These are phyloP conservation scores for Coniella lustricola DNA, from an alignment of 2,329 filamentous ascomycete genomes.

Conservation along the genomic window DNA sequence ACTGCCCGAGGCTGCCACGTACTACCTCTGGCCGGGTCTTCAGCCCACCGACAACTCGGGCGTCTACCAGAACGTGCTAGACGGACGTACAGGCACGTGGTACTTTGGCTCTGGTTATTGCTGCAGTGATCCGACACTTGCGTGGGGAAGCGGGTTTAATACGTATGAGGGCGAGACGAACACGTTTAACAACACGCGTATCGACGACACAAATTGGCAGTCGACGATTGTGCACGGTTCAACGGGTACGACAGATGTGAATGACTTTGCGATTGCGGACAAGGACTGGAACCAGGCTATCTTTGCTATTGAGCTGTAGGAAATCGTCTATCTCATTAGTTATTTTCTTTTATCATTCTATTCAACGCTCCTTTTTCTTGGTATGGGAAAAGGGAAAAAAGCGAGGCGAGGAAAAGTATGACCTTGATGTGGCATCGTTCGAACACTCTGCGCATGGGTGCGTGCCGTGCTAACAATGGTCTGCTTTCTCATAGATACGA, in stretches of 20 bases:
- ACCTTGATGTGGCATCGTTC: not conserved
- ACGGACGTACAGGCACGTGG: slow-evolving; percentile 33
- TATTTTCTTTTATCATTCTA: too few species aligned
- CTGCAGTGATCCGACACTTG: slow-evolving; percentile 30
- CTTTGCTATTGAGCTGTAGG: slow-evolving; percentile 33
- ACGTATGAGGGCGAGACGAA: slow-evolving; percentile 27
- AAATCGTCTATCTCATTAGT: too few species aligned
- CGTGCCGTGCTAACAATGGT: not conserved
- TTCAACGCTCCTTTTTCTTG: too few species aligned
- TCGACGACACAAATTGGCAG: slow-evolving; percentile 25
- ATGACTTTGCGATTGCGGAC: slow-evolving; percentile 27
- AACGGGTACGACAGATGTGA: slow-evolving; percentile 23
- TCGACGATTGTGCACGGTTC: slow-evolving; percentile 26
- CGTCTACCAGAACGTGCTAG: slow-evolving; percentile 36
- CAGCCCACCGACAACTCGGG: slow-evolving; percentile 32
- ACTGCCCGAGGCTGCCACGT: slow-evolving; percentile 26
- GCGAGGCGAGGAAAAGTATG: too few species aligned
- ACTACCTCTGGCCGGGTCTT: slow-evolving; percentile 36
- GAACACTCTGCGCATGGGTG: not conserved
- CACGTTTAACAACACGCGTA: slow-evolving; percentile 25
- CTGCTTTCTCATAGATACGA: slow-evolving; percentile 20
- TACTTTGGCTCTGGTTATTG: slow-evolving; percentile 36
- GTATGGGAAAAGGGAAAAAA: too few species aligned
- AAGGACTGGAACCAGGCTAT: slow-evolving; percentile 32
- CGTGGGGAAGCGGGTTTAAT: slow-evolving; percentile 34